phyloP scores from a whole-genome alignment of 768 basidiomycete species.

The Krasilnikovozyma curviuscula region DNA sequence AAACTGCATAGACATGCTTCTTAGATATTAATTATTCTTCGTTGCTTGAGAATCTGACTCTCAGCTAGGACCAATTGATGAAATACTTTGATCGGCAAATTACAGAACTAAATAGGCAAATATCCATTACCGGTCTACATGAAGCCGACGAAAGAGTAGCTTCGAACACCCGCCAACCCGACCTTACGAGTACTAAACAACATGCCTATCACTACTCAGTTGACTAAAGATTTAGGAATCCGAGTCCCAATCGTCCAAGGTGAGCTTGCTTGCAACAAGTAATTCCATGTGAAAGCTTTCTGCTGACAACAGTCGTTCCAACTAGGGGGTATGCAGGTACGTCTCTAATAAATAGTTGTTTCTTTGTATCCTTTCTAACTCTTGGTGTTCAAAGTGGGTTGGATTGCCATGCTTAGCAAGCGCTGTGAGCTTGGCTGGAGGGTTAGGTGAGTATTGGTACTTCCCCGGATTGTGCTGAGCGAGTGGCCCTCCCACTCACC shows the following conservation, averaged over 20 bases:
- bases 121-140: too few species aligned
- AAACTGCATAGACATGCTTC: too few species aligned
- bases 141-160: too few species aligned
- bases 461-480: too few species aligned
- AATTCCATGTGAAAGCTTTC: not conserved
- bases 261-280: conserved; percentile 34
- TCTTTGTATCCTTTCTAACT: not conserved
- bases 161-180: too few species aligned
- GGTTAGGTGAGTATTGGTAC: conserved; percentile 3
- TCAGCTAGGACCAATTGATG: too few species aligned
- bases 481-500: too few species aligned
- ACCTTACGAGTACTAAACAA: too few species aligned
- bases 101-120: too few species aligned
- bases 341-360: not conserved
- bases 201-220: conserved; percentile 17
- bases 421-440: conserved; percentile 19
- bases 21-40: too few species aligned
- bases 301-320: not conserved
- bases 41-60: too few species aligned
- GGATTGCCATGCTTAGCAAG: conserved; percentile 25
- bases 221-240: conserved; percentile 22
- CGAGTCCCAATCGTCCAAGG: conserved; percentile 53
- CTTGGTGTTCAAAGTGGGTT: not conserved
- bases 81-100: too few species aligned
- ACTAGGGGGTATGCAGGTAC: conserved; percentile 31